Conservation (phyloP, 768 basidiomycete genomes). For the Sutorius australiensis region DNA sequence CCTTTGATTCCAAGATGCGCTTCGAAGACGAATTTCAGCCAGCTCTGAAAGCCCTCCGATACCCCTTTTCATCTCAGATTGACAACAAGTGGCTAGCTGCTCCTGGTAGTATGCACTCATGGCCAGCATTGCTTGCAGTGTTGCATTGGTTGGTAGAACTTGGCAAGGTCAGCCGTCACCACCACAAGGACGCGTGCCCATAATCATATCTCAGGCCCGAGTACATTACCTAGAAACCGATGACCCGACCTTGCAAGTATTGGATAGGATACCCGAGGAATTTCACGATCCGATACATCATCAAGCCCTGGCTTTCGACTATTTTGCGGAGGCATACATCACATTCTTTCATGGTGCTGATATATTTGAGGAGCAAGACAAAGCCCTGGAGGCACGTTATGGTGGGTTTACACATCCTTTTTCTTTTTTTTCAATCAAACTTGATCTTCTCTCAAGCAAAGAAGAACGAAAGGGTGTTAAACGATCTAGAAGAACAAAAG, state of each 20-base stretch:
- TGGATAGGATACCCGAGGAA: conserved; percentile 61
- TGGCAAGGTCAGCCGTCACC: conserved; percentile 58
- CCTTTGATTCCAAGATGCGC: conserved; percentile 49
- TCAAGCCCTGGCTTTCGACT: conserved; percentile 72
- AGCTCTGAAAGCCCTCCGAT: conserved; percentile 69
- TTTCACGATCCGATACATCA: conserved; percentile 75
- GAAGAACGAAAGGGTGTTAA: conserved; percentile 66
- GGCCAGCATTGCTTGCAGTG: conserved; percentile 84
- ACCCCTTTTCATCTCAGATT: conserved; percentile 76
- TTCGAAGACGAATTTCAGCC: conserved; percentile 83
- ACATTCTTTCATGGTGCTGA: conserved; percentile 66
- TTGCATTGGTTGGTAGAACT: conserved; percentile 90
- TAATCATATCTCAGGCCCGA: conserved; percentile 24
- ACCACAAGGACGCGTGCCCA: not conserved
- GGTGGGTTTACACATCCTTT: conserved; percentile 40
- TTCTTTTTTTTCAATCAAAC: not conserved
- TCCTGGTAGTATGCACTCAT: conserved; percentile 87
- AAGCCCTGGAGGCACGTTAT: conserved; percentile 70
- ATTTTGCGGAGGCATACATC: conserved; percentile 63
- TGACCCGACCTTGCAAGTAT: conserved; percentile 65
- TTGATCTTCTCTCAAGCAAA: conserved; percentile 41
- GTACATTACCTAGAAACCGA: conserved; percentile 54
- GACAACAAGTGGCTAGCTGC: conserved; percentile 86
- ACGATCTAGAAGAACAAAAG: conserved; percentile 57
- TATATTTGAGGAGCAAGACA: conserved; percentile 65